Base-by-base conservation (phyloP, 371 early-diverging fungal species). In the Apophysomyces ossiformis region DNA sequence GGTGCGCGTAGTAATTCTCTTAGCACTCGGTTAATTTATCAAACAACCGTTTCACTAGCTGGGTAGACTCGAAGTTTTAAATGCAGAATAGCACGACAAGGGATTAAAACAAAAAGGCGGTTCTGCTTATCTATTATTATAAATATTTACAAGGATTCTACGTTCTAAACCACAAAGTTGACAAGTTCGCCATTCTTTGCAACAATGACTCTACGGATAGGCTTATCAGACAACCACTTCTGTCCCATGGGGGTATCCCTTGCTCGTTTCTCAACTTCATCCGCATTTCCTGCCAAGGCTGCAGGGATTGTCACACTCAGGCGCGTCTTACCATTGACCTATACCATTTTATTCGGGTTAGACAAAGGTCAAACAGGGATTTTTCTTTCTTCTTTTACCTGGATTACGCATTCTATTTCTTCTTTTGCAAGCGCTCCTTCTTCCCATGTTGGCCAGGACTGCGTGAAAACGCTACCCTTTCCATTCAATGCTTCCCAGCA, bases 301-400 rank as follows among this genome's bases (percentile, higher is more conserved):
- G 78, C 71, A 7, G 89, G 87, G 9, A 92, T 67, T n/a, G 82
- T 79, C 9, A 94, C 63, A 43, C 76, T 88, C 38, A 92, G 88
- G 54, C 92, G 82, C 5, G 87, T 86, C 70, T 94, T 94, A 67
- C 96, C 94, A 70, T 95, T 93, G 37, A 95, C 70, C 88, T 92
- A 61, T 8, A 54, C 0, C 54, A 5, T 21, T n/a, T 5, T 21
- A 45, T 6, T 50, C 5, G 9, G 41, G 1, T 5, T 4, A 7
- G 26, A 57, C 47, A 16, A 16, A 60, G 57, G 35, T 58, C 37
- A 11, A 61, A n/a, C 26, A 65, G 44, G 11, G 12, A 37, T 32
- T 72, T 26, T 9, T 50, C 41, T 59, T 1, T 37, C 37, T 41
- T 9, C 36, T 21, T 21, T 63, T 74, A 86, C 86, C 69, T 91